Evolutionary conservation across 371 early-diverging fungal genomes (phyloP), one percentile per base, ranked within the genome.

Genomic region (Mortierella sp.): DNA sequence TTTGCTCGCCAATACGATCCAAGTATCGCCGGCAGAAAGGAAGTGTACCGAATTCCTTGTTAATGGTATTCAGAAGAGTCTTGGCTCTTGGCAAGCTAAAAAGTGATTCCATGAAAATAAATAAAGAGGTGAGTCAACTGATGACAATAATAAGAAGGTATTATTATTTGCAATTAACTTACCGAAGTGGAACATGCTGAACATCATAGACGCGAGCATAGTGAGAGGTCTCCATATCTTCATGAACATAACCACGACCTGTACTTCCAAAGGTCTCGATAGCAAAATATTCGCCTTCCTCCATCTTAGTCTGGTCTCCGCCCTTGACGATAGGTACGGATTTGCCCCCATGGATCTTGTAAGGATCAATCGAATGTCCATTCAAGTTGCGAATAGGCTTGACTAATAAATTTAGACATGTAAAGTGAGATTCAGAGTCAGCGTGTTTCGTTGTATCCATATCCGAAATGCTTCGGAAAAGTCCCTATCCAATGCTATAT

Each of bases 251-350:
- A 15, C 98, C 99, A 53, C 90, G 93, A n/a, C 99, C 99, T 1
- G 99, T 99, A 64, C 92, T 94, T 70, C 99, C 99, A 86, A 99
- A 99, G 19, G 99, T 99, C 86, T 99, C 99, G 77, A 99, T 97
- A 47, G 99, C 99, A 85, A 94, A 95, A 75, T 94, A 93, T 85
- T 99, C 99, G 69, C 97, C 97, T 87, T 97, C 99, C 87, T 97
- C 97, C 92, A 99, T 95, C 85, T 96, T 96, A 28, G 98, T 97
- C 63, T 92, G 90, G 82, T 99, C 99, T 22, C 93, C 92, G 55
- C 91, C 89, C 61, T 95, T 91, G 41, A 99, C 93, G 75, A 97
- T 97, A 1, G 99, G 99, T 8, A 99, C 97, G 1, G 97, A 94
- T 79, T 99, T 98, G 58, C 99, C 98, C 55, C 88, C 97, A 86